phyloP scores from a whole-genome alignment of 2,329 filamentous ascomycete species.

The Fusarium poae region DNA sequence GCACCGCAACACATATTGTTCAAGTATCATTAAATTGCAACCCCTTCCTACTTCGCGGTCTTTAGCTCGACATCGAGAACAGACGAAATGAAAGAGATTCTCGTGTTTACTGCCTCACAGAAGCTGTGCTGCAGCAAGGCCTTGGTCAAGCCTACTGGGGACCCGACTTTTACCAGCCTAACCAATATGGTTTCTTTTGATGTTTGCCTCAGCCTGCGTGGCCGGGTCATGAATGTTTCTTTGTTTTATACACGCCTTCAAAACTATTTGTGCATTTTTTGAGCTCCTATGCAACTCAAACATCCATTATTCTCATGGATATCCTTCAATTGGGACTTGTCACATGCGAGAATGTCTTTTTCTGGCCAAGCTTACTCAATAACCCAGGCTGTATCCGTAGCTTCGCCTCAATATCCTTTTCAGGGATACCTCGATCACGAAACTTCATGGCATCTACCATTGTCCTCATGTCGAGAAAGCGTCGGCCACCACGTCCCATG shows the following conservation, averaged over 20 bases:
- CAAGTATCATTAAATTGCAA: not conserved
- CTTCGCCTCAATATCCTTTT: slow-evolving; percentile 60
- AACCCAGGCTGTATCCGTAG: slow-evolving; percentile 62
- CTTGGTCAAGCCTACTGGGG: slow-evolving; percentile 32
- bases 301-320: not conserved
- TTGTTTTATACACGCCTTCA: not conserved
- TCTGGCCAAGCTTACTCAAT: slow-evolving; percentile 59
- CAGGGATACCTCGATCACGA: slow-evolving; percentile 56
- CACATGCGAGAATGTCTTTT: slow-evolving; percentile 57
- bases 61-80: not conserved
- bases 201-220: slow-evolving; percentile 1
- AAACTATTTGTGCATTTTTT: not conserved
- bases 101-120: not conserved
- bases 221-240: slow-evolving; percentile 4
- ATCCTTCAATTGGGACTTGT: slow-evolving; percentile 42
- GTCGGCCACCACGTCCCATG: slow-evolving; percentile 55
- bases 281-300: slow-evolving; percentile 7
- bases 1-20: not conserved
- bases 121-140: not conserved
- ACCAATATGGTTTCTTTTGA: slow-evolving; percentile 38
- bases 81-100: not conserved
- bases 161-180: slow-evolving; percentile 42
- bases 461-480: slow-evolving; percentile 63
- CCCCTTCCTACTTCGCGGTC: not conserved
- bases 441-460: slow-evolving; percentile 62